Evolutionary conservation across 768 basidiomycete species (phyloP).

Genomic region (Botryobasidium botryosum): DNA sequence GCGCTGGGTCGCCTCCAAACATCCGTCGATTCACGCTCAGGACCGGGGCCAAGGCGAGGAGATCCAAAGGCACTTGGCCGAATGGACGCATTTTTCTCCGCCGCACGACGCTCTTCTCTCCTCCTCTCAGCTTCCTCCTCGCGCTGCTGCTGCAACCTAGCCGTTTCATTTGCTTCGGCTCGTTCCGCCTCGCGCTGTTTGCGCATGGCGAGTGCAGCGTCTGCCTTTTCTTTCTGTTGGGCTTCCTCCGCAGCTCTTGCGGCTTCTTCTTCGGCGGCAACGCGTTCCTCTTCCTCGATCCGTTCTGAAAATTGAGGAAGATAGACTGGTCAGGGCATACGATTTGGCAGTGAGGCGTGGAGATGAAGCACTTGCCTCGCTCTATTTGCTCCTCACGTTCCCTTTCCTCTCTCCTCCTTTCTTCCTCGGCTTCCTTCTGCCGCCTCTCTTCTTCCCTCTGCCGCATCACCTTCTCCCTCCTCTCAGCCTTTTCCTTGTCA

Average conservation of each 20-base stretch:
- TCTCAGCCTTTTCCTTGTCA: slow-evolving; percentile 69
- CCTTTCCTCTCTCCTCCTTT: slow-evolving; percentile 12
- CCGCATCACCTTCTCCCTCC: slow-evolving; percentile 39
- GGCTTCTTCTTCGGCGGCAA: slow-evolving; percentile 33
- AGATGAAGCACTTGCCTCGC: slow-evolving; percentile 17
- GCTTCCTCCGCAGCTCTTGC: slow-evolving; percentile 31
- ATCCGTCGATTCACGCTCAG: slow-evolving; percentile 12
- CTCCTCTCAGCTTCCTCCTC: slow-evolving; percentile 24
- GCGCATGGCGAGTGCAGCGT: slow-evolving; percentile 32
- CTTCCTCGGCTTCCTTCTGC: slow-evolving; percentile 27
- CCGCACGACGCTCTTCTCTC: slow-evolving; percentile 16
- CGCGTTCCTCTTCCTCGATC: slow-evolving; percentile 36
- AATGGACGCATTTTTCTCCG: slow-evolving; percentile 7
- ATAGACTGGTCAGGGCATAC: too few species aligned
- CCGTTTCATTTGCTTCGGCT: slow-evolving; percentile 19
- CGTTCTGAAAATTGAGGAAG: slow-evolving; percentile 13
- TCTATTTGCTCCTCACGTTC: too few species aligned
- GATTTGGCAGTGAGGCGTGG: not conserved
- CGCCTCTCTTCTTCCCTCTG: slow-evolving; percentile 26
- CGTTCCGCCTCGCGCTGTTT: slow-evolving; percentile 36
- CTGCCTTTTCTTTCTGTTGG: slow-evolving; percentile 46
- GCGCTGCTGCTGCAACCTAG: slow-evolving; percentile 19
- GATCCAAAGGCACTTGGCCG: not conserved
- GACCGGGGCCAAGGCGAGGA: not conserved
- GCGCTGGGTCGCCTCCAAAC: slow-evolving; percentile 4